phyloP scores from a whole-genome alignment of 2,329 filamentous ascomycete genomes.

The Thelonectria rubi region DNA sequence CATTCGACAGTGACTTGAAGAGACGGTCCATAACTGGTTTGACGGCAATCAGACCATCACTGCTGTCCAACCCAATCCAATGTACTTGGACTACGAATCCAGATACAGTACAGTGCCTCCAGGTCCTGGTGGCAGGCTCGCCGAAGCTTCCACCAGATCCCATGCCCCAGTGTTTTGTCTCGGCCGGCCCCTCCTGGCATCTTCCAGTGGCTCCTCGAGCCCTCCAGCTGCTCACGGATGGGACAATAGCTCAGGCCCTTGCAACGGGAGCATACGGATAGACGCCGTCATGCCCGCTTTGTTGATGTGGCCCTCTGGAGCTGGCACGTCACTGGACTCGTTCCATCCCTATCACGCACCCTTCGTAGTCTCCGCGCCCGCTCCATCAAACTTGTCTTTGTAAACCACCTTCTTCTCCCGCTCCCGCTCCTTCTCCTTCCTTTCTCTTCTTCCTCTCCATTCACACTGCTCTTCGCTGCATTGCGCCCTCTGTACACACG shows the following conservation, averaged over 20 bases:
- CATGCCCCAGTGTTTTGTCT: slow-evolving; percentile 37
- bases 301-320: not conserved
- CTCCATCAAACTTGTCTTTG: slow-evolving; percentile 31
- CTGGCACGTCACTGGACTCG: slow-evolving; percentile 37
- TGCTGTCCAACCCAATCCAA: not conserved
- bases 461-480: slow-evolving; percentile 1
- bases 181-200: slow-evolving; percentile 17
- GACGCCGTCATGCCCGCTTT: slow-evolving; percentile 22
- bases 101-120: no score
- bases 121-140: slow-evolving; percentile 4
- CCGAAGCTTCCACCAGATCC: slow-evolving; percentile 49
- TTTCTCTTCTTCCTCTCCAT: slow-evolving; percentile 15
- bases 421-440: slow-evolving; percentile 26
- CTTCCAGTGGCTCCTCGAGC: slow-evolving; percentile 29
- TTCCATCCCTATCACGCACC: slow-evolving; percentile 34
- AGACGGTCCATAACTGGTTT: not conserved
- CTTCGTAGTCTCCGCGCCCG: slow-evolving; percentile 16
- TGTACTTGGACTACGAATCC: no score
- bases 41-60: not conserved
- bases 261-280: slow-evolving; percentile 27
- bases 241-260: slow-evolving; percentile 14
- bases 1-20: not conserved
- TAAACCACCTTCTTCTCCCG: slow-evolving; percentile 19
- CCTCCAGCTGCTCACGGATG: slow-evolving; percentile 15
- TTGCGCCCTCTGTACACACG: slow-evolving; percentile 6